These are phyloP conservation scores for Hebeloma cylindrosporum DNA, from an alignment of 768 basidiomycete genomes.

Conservation along the genomic window DNA sequence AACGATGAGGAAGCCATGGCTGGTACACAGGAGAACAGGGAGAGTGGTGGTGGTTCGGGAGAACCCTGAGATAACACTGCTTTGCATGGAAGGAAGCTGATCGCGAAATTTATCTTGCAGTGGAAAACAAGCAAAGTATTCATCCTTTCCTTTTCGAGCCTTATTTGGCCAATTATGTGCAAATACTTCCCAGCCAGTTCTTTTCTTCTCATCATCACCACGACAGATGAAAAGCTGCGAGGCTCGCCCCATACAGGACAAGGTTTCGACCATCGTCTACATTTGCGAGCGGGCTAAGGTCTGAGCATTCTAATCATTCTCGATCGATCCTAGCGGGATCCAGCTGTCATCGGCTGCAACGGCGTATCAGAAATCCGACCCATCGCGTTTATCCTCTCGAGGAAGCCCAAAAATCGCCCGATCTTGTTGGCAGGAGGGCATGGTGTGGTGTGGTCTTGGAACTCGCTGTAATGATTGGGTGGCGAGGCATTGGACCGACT, in stretches of 20 bases:
- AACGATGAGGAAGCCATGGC: too few relatives aligned
- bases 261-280: constrained; percentile 20
- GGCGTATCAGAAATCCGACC: constrained; percentile 67
- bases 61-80: too few relatives aligned
- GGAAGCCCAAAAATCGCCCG: constrained; percentile 40
- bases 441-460: constrained; percentile 44
- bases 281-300: constrained; percentile 80
- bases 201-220: too few relatives aligned
- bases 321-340: constrained; percentile 63
- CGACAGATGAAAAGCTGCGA: constrained; percentile 60
- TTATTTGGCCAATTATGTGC: too few relatives aligned
- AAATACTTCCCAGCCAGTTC: too few relatives aligned
- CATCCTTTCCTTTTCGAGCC: too few relatives aligned
- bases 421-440: constrained; percentile 34
- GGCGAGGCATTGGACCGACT: constrained; percentile 20
- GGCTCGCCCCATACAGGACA: constrained; percentile 60
- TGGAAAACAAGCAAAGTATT: too few relatives aligned
- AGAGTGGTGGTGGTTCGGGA: too few relatives aligned
- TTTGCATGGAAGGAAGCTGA: too few relatives aligned
- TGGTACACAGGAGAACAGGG: too few relatives aligned
- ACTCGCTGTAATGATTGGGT: constrained; percentile 59
- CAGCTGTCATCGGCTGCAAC: constrained; percentile 53
- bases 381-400: constrained; percentile 28
- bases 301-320: constrained; percentile 71
- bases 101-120: too few relatives aligned